Evolutionary conservation across 805 yeast species (phyloP), one percentile per base, ranked within the genome.

Genomic region (Metschnikowia picachoensis): DNA sequence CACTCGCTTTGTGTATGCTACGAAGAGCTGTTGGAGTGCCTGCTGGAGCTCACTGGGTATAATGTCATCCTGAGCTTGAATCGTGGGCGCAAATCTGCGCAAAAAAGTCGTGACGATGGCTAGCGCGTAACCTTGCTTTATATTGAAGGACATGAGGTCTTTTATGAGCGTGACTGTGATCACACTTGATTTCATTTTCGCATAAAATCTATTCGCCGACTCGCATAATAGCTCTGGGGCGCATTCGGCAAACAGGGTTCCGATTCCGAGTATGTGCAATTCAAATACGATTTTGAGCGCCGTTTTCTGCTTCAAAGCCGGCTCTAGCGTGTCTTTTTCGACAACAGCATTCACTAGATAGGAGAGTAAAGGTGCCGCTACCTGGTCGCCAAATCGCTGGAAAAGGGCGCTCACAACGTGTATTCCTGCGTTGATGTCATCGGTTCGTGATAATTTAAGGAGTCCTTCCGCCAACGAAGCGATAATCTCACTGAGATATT

Each of bases 401-500:
- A 89, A 96, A 15, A 90, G 65, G 0, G 82, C 83, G 34, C 88
- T 78, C 0, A 83, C 72, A 1, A 89, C 75, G 53, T 84, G 90
- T 27, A 83, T 74, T 2, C 83, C 81, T 0, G 92, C 82, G 13
- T 56, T 50, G 1, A 86, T 61, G 59, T 88, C 95, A 8, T 75
- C 81, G 8, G 65, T 62, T 45, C 80, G 79, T 8, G 71, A 65
- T 7, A 79, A 73, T 51, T 72, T 78, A 12, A 70, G 44, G 8
- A 87, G 58, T 0, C 86, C 85, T 49, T 89, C 96, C 40, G 76
- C 69, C 0, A 83, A 62, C 0, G 89, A 80, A 2, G 79, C 66
- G 3, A 80, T 68, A 13, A 89, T 67, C 64, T 90, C 97, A 5
- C 83, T 73, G 9, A 87, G 63, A 62, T 87, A 90, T 59, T 87